These are phyloP conservation scores for Fraxinus paxiana DNA, from an alignment of 305 asterid genomes.

Conservation along the genomic window DNA sequence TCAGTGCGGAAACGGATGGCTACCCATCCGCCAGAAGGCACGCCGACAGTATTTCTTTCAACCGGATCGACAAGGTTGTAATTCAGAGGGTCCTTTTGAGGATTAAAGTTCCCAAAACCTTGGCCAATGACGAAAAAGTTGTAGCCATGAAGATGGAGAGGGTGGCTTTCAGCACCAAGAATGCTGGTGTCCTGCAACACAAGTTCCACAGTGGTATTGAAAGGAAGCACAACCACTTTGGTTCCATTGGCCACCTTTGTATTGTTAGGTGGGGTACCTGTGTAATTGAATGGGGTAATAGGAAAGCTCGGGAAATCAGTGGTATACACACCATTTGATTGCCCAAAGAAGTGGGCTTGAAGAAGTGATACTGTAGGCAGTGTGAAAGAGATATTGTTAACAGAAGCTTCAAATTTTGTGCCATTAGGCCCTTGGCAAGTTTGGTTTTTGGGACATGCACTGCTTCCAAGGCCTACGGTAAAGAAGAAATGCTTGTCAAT, in stretches of 20 bases:
- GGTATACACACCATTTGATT: constrained; percentile 38
- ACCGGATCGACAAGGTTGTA: constrained; percentile 56
- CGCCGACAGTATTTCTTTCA: constrained; percentile 50
- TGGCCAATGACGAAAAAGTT: constrained; percentile 46
- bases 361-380: constrained; percentile 45
- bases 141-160: constrained; percentile 45
- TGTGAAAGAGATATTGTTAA: constrained; percentile 50
- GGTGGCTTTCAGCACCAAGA: constrained; percentile 47
- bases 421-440: constrained; percentile 63
- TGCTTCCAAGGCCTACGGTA: constrained; percentile 51
- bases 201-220: constrained; percentile 46
- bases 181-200: constrained; percentile 45
- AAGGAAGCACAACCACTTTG: constrained; percentile 39
- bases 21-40: constrained; percentile 62
- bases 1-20: constrained; percentile 58
- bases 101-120: constrained; percentile 58
- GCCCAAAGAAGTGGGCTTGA: constrained; percentile 34
- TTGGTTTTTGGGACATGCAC: constrained; percentile 52
- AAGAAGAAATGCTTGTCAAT: constrained; percentile 45
- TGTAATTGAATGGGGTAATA: constrained; percentile 44
- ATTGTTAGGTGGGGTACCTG: constrained; percentile 52
- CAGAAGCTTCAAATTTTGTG: constrained; percentile 44
- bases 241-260: constrained; percentile 43
- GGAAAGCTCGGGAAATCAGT: constrained; percentile 47
- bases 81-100: constrained; percentile 36